Evolutionary conservation across 371 early-diverging fungal species (phyloP).

Genomic region (Batkoa obscura): DNA sequence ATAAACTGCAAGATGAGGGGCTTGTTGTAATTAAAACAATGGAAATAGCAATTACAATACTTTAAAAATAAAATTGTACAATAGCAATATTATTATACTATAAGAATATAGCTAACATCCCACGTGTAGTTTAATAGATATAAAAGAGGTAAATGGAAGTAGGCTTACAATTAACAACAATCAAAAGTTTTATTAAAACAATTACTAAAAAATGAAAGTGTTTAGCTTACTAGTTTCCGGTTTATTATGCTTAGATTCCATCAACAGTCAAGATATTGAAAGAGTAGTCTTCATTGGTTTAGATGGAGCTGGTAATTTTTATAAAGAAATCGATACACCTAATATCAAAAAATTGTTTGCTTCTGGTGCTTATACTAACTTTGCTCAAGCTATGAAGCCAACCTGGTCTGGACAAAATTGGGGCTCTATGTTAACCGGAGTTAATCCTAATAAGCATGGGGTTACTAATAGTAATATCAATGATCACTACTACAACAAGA

Average conservation of each 20-base stretch:
- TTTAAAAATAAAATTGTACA: too few species aligned
- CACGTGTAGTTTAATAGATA: too few species aligned
- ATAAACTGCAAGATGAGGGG: too few species aligned
- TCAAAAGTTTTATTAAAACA: too few species aligned
- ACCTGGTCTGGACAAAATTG: conserved; percentile 9
- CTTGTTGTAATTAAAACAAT: too few species aligned
- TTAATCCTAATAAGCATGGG: conserved; percentile 8
- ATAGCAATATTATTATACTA: too few species aligned
- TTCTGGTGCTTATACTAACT: background rate
- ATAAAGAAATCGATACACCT: background rate
- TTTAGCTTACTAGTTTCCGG: too few species aligned
- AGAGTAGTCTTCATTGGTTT: background rate
- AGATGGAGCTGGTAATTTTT: background rate
- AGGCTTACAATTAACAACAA: too few species aligned
- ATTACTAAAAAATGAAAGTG: too few species aligned
- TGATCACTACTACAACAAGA: background rate
- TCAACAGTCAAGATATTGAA: background rate
- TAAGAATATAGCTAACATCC: too few species aligned
- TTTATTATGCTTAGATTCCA: background rate
- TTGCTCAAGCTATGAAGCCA: background rate
- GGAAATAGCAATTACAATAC: too few species aligned
- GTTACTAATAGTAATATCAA: conserved; percentile 4
- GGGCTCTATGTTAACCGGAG: conserved; percentile 8
- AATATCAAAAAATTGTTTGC: background rate
- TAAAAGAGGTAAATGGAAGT: too few species aligned